Evolutionary conservation across 768 basidiomycete genomes (phyloP).

Genomic region (Boletellus ananiceps): DNA sequence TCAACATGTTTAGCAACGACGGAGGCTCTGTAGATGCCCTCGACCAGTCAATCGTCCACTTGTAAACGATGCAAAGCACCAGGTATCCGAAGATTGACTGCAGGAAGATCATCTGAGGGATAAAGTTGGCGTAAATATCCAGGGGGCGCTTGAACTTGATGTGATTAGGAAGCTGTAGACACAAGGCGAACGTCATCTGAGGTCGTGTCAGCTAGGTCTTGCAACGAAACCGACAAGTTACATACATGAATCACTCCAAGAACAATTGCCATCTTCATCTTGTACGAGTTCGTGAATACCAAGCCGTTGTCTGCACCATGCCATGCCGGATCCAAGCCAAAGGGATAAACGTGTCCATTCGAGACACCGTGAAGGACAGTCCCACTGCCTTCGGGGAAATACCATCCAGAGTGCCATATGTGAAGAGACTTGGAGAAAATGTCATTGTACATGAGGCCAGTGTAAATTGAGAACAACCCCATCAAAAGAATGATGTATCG

Average conservation of each 20-base stretch:
- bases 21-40: conserved; percentile 67
- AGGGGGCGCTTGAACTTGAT: conserved; percentile 82
- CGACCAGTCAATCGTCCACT: conserved; percentile 94
- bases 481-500: conserved; percentile 98
- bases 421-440: conserved; percentile 92
- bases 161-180: conserved; percentile 94
- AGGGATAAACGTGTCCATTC: conserved; percentile 77
- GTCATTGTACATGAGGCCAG: conserved; percentile 98
- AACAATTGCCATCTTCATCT: conserved; percentile 99
- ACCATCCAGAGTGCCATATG: conserved; percentile 87
- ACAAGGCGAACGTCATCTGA: conserved; percentile 98
- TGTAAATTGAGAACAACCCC: conserved; percentile 96
- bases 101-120: conserved; percentile 96
- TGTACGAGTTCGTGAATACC: conserved; percentile 96
- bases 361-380: conserved; percentile 44
- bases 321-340: conserved; percentile 95
- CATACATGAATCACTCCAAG: conserved; percentile 91
- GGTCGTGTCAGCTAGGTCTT: conserved; percentile 11
- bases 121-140: conserved; percentile 91
- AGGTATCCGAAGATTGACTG: conserved; percentile 98
- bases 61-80: conserved; percentile 90
- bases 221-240: conserved; percentile 24
- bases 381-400: conserved; percentile 49
- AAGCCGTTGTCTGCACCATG: conserved; percentile 88
- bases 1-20: conserved; percentile 91